phyloP scores from a whole-genome alignment of 2,329 filamentous ascomycete species.

The Aspergillus caelatus region DNA sequence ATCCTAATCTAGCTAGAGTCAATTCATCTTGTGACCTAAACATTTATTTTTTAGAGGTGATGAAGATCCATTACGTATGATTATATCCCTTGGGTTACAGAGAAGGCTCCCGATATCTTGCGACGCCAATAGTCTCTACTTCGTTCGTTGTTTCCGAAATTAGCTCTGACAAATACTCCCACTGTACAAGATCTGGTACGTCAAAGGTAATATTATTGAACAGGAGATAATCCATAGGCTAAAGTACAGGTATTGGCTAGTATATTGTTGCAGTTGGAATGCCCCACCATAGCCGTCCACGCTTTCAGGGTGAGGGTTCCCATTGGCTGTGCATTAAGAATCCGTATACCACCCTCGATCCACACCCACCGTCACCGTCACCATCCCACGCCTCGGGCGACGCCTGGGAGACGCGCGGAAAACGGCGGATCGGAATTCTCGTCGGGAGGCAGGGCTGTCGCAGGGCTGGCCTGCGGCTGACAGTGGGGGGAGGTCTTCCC shows the following conservation, averaged over 20 bases:
- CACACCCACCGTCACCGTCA: not conserved
- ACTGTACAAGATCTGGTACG: not conserved
- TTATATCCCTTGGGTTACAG: not conserved
- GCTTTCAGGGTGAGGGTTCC: not conserved
- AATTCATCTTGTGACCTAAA: not conserved
- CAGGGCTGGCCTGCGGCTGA: not conserved
- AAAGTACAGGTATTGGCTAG: not conserved
- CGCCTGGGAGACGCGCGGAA: not conserved
- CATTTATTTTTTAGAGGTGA: not conserved
- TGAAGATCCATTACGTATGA: not conserved
- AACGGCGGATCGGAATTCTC: not conserved
- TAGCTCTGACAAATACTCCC: not conserved
- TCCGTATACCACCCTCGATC: not conserved
- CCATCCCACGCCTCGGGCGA: not conserved
- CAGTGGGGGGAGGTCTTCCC: too few species aligned
- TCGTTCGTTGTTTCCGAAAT: not conserved
- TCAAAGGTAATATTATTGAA: not conserved
- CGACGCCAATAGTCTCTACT: too few species aligned
- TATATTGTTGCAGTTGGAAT: not conserved
- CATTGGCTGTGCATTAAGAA: not conserved
- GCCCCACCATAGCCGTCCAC: not conserved
- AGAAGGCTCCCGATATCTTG: not conserved
- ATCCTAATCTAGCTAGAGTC: not conserved
- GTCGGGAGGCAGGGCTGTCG: not conserved
- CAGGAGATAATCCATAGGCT: not conserved